Base-by-base conservation (phyloP, 345 rosid species). In the Citrus inodora region DNA sequence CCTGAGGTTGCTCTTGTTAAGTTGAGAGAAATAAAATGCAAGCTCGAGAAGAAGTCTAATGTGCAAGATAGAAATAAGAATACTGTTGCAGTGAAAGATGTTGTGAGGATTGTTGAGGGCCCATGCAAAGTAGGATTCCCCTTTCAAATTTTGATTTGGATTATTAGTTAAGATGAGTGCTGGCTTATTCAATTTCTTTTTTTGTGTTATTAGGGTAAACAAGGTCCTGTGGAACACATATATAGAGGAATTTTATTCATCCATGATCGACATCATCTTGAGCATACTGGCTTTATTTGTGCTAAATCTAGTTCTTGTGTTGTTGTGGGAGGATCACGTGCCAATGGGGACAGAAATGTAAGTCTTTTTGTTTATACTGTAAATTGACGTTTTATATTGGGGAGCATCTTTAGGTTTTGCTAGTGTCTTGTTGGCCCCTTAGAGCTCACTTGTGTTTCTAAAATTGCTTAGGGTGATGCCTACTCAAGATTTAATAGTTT, bases 251-350 rank as follows among this genome's bases (percentile, higher is more conserved):
- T 94, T 62, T 74, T 96, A 76, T 96, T 96, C 66, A 82, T 96
- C 58, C 85, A 87, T 82, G 99, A 96, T 79, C 93, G 97, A 13
- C 97, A 91, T 85, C 98, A 94, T 81, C 91, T 94, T 71, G 99
- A 96, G 87, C 99, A 96, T 89, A 97, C 97, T 28, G 98, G 99
- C 55, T 96, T 90, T 82, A 92, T 94, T 51, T 96, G 99, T 77
- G 94, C 90, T 76, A 96, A 93, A 83, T 76, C 95, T 48, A 88
- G 83, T 79, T 87, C 92, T 28, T 94, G 97, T 78, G 38, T 77
- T 83, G 83, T 96, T 75, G 94, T 96, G 33, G 98, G 99, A 80
- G 99, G 97, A 70, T 88, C 95, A 80, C 92, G 90, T 76, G 63
- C 90, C 80, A 89, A 87, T 73, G 85, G 88, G 62, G 87, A 84